Conservation (phyloP, 495 filamentous ascomycete species). For the Podospora comata region DNA sequence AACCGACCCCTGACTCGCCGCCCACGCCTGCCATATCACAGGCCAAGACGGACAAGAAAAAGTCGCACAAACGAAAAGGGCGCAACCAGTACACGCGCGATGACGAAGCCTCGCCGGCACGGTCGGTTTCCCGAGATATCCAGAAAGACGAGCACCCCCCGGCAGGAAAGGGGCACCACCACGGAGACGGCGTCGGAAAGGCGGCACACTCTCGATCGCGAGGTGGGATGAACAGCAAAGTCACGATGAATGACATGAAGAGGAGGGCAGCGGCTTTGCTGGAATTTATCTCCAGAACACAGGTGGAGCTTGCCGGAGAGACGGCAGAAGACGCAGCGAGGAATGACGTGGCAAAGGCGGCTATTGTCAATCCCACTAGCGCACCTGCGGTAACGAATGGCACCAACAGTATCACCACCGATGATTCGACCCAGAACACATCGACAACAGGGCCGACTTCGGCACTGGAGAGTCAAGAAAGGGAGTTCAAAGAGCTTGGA, state of each 20-base stretch:
- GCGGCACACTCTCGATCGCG: conserved; percentile 34
- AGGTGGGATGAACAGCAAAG: conserved; percentile 55
- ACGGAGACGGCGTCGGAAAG: conserved; percentile 25
- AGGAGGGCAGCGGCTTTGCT: conserved; percentile 76
- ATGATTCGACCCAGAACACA: conserved; percentile 7
- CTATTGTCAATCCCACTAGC: conserved; percentile 8
- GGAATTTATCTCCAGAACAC: conserved; percentile 86
- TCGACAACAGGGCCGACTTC: neutral
- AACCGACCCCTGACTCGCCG: conserved; percentile 54
- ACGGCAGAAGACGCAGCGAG: conserved; percentile 9
- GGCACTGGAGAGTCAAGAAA: conserved; percentile 27
- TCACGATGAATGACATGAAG: conserved; percentile 90
- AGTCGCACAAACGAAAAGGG: conserved; percentile 66
- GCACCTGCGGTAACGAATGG: conserved; percentile 6
- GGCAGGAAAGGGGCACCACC: conserved; percentile 19
- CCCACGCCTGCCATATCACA: conserved; percentile 37
- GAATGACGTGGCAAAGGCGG: conserved; percentile 27
- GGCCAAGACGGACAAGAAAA: conserved; percentile 33
- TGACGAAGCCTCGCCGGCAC: conserved; percentile 62
- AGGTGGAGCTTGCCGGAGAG: conserved; percentile 78
- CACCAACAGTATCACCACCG: neutral
- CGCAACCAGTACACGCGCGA: conserved; percentile 87
- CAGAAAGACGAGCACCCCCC: conserved; percentile 36
- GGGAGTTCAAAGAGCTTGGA: conserved; percentile 63
- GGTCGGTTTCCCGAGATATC: conserved; percentile 64